These are phyloP conservation scores for Calocybe indica DNA, from an alignment of 768 basidiomycete genomes.

Conservation along the genomic window DNA sequence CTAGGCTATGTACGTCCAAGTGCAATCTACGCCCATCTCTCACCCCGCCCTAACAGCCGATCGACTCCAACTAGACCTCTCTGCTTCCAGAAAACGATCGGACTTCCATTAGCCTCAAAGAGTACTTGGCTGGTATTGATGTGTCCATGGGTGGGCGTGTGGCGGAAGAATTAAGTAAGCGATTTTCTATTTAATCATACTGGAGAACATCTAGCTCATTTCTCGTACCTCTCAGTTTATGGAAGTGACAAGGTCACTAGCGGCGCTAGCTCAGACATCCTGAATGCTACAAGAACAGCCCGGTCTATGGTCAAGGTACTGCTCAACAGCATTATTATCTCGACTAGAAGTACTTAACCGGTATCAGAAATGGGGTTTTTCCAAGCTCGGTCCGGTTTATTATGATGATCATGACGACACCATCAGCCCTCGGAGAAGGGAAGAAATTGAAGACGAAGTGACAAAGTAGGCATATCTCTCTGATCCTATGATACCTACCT, in stretches of 20 bases:
- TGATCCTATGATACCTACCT: too few species aligned
- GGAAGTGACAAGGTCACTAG: constrained; percentile 86
- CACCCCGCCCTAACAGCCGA: constrained; percentile 9
- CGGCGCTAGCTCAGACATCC: constrained; percentile 87
- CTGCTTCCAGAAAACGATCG: constrained; percentile 75
- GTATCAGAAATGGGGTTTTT: constrained; percentile 70
- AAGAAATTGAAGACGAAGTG: constrained; percentile 87
- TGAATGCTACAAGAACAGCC: constrained; percentile 73
- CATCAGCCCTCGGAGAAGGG: constrained; percentile 70
- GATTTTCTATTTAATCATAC: background rate
- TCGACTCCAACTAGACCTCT: constrained; percentile 49
- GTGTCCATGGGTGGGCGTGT: constrained; percentile 93
- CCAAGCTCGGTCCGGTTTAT: constrained; percentile 80
- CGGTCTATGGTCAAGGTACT: constrained; percentile 83
- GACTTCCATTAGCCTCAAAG: constrained; percentile 61
- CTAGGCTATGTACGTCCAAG: constrained; percentile 67
- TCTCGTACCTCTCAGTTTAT: constrained; percentile 51
- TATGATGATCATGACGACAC: constrained; percentile 67
- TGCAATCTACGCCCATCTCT: background rate
- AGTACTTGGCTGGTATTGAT: constrained; percentile 81
- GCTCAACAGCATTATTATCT: constrained; percentile 10
- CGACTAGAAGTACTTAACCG: background rate
- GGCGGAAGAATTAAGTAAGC: constrained; percentile 83
- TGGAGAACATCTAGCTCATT: constrained; percentile 12
- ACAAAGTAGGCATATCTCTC: constrained; percentile 47